These are phyloP conservation scores for Kwoniella pini DNA, from an alignment of 768 basidiomycete genomes.

Conservation along the genomic window DNA sequence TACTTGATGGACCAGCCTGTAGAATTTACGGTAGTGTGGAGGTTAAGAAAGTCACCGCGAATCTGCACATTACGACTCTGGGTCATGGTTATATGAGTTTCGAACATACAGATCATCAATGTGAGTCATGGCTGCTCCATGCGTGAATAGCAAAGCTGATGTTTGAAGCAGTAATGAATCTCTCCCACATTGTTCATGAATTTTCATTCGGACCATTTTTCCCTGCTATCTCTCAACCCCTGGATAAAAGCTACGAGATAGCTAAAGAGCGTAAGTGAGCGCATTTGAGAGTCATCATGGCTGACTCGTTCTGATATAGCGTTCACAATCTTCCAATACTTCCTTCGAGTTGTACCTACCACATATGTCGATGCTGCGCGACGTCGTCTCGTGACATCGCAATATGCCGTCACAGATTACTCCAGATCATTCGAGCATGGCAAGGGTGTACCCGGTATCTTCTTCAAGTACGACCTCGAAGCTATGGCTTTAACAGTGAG, in stretches of 20 bases:
- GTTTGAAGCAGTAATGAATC: constrained; percentile 74
- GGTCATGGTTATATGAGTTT: constrained; percentile 90
- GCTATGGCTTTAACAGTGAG: constrained; percentile 80
- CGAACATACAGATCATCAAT: constrained; percentile 80
- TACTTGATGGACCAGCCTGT: constrained; percentile 72
- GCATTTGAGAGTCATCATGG: not conserved
- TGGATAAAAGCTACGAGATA: constrained; percentile 84
- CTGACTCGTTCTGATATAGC: constrained; percentile 57
- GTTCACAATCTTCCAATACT: constrained; percentile 91
- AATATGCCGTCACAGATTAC: constrained; percentile 95
- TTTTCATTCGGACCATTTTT: constrained; percentile 97
- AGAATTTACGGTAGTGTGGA: constrained; percentile 77
- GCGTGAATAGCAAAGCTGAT: not conserved
- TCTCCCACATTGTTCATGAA: constrained; percentile 93
- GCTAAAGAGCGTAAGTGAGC: constrained; percentile 65
- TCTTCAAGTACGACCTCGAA: constrained; percentile 97
- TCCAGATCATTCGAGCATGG: constrained; percentile 72
- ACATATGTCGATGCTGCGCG: constrained; percentile 63
- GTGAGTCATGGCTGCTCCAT: constrained; percentile 59
- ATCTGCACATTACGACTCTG: constrained; percentile 89
- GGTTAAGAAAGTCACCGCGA: constrained; percentile 90
- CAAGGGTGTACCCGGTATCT: constrained; percentile 81
- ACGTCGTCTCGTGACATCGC: constrained; percentile 60
- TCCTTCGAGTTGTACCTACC: constrained; percentile 91
- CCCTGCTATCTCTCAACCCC: constrained; percentile 90